Evolutionary conservation across 768 basidiomycete species (phyloP), one percentile per base, ranked within the genome.

Genomic region (Trametes meyenii): DNA sequence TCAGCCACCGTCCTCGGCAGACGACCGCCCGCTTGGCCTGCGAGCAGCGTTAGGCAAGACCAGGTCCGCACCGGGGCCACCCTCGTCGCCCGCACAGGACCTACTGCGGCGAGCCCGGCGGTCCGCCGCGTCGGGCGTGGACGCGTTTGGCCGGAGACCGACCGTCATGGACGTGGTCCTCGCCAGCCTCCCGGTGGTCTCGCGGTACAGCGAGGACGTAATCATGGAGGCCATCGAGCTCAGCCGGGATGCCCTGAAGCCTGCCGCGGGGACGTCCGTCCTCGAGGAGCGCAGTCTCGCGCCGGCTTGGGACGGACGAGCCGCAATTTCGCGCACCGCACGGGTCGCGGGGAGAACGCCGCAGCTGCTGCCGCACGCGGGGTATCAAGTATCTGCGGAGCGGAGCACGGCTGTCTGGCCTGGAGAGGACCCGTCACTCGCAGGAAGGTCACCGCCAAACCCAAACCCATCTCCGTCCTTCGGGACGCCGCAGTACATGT

Each of bases 141-240:
- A 68, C 50, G 64, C 67, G 65, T 67, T 68, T 63, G 71, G 75
- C 54, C 72, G 69, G 35, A 74, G 64, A 49, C 74, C 71, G 64
- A 79, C 70, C 40, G 71, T 80, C 63, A 83, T 81, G 81, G 81
- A 82, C 67, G 67, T 81, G 58, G 71, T 83, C 62, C 73, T 84
- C 58, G 80, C 79, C 64, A 70, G 77, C 42, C 72, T 71, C 65
- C 72, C 75, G 39, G 72, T 70, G 45, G 64, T 62, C 44, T 66
- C 62, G 62, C 67, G 69, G 51, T 66, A 65, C 66, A 59, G 71
- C 58, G 71, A 74, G 61, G 73, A 76, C 61, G 58, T 66, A 58
- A 66, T 72, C 52, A 56, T 72, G 63, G 69, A 73, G 53, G 71
- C 72, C 39, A 65, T 73, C 57, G 72, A 70, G 56, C 66, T 58